Evolutionary conservation across 2,329 filamentous ascomycete species (phyloP), one percentile per base, ranked within the genome.

Genomic region (Elsinoe ampelina): DNA sequence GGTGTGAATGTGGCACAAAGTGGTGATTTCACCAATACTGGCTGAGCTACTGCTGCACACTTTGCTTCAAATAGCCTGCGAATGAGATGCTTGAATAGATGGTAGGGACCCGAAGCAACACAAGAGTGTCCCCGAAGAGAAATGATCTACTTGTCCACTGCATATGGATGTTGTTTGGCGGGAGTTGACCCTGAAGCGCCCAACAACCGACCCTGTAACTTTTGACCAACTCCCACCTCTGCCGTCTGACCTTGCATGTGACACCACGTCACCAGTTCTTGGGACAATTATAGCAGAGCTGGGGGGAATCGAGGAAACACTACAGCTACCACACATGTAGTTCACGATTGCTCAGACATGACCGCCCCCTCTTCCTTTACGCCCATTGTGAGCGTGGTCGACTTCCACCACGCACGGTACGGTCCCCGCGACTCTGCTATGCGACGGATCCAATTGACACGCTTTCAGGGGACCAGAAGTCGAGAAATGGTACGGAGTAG

Each of bases 401-500:
- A 77, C 63, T 79, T 79, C 62, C 75, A 79, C 65, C 77, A 79
- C 65, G 75, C 75, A 51, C 70, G 75, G 71, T 73, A 60, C 12
- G n/a, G n/a, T 17, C 26, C 17, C 26, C 34, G 32, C 11, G 36
- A 38, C 32, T 48, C 8, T 17, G 13, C 30, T 20, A 12, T 55
- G 13, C 50, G 4, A 26, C 3, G 10, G 30, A n/a, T 10, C 10
- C 34, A 43, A 64, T 45, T 55, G 48, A 61, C 55, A 48, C 36
- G 45, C 50, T 54, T 39, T 6, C 62, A 84, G 83, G 69, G 93
- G 93, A 7, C 93, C 93, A 32, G 93, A 98, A 74, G 87, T 97
- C 57, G 91, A 97, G 75, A 81, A 80, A 65, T 97, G 92, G 87
- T 89, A 95, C 68, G 90, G 89, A 60, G 82, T 74, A 34, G 75